A percentile compares a stretch with the other conserved stretches of the same genome.
Conservation (phyloP, 768 basidiomycete genomes). For the Trametes punicea region DNA sequence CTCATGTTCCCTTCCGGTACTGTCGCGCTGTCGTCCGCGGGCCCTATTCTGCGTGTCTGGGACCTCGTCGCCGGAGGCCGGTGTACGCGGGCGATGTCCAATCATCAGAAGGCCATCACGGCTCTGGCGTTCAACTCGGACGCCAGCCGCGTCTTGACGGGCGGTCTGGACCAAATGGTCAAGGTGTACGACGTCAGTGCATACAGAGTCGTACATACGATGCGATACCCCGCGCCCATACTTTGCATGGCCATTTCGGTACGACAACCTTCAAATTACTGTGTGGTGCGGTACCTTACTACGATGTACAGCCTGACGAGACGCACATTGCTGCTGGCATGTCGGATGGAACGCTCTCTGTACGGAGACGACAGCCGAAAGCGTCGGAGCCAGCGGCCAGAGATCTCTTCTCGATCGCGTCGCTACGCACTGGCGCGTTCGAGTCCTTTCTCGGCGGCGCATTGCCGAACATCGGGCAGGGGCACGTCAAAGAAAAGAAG, state of each 20-base stretch:
- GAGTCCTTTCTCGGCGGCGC: slow-evolving; percentile 63
- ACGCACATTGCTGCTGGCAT: slow-evolving; percentile 97
- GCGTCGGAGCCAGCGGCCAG: slow-evolving; percentile 49
- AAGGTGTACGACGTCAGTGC: slow-evolving; percentile 96
- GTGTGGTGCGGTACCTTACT: neutral
- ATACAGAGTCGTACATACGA: slow-evolving; percentile 96
- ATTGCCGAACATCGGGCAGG: slow-evolving; percentile 54
- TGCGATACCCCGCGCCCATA: slow-evolving; percentile 94
- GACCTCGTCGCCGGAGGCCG: slow-evolving; percentile 89
- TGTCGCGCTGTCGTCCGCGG: slow-evolving; percentile 79
- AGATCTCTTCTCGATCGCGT: slow-evolving; percentile 34
- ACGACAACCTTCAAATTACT: slow-evolving; percentile 29
- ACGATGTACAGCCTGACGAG: slow-evolving; percentile 78
- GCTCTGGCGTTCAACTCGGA: slow-evolving; percentile 76
- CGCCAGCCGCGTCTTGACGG: slow-evolving; percentile 79
- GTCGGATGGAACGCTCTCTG: slow-evolving; percentile 97
- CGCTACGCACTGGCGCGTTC: slow-evolving; percentile 53
- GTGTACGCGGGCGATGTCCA: slow-evolving; percentile 87
- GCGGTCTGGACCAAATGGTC: slow-evolving; percentile 94
- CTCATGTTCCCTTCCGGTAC: slow-evolving; percentile 90
- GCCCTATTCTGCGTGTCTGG: slow-evolving; percentile 93
- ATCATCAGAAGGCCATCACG: slow-evolving; percentile 98
- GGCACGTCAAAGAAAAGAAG: slow-evolving; percentile 46
- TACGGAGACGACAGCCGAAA: slow-evolving; percentile 83
- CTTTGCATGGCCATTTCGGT: slow-evolving; percentile 91